phyloP scores from a whole-genome alignment of 192 early-diverging fungal species.

The Backusella parvicylindrica region DNA sequence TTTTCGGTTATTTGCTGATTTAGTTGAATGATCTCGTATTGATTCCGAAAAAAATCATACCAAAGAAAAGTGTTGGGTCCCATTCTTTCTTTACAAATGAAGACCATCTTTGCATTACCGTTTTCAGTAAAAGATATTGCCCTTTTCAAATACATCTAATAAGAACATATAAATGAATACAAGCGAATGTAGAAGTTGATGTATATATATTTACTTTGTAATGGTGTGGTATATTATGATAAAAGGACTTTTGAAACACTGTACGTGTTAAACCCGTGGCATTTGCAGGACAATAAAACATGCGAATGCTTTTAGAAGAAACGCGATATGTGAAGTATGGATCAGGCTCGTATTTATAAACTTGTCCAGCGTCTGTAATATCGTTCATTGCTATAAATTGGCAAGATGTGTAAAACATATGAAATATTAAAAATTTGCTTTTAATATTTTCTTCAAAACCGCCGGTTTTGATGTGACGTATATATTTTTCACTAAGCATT shows the following conservation, averaged over 20 bases:
- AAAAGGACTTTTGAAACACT: neutral
- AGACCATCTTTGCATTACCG: neutral
- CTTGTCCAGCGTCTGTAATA: neutral
- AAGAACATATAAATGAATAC: neutral
- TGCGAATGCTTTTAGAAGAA: neutral
- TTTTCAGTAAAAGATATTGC: neutral
- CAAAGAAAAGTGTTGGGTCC: neutral
- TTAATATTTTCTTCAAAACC: no score
- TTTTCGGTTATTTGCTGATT: neutral
- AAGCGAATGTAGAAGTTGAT: no score
- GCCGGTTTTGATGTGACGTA: no score
- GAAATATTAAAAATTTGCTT: no score
- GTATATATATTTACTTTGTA: neutral
- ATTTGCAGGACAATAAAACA: neutral
- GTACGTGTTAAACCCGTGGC: neutral
- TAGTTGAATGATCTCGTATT: neutral
- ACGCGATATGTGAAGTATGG: neutral
- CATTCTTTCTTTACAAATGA: neutral
- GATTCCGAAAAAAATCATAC: neutral
- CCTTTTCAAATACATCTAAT: neutral
- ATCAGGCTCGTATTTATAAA: neutral
- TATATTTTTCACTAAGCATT: no score
- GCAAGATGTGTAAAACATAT: no score
- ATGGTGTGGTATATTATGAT: neutral
- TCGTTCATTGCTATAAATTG: neutral